A percentile compares a stretch with the other conserved stretches of the same genome.
phyloP scores from a whole-genome alignment of 2,329 filamentous ascomycete genomes.

The Colletotrichum chlorophyti region DNA sequence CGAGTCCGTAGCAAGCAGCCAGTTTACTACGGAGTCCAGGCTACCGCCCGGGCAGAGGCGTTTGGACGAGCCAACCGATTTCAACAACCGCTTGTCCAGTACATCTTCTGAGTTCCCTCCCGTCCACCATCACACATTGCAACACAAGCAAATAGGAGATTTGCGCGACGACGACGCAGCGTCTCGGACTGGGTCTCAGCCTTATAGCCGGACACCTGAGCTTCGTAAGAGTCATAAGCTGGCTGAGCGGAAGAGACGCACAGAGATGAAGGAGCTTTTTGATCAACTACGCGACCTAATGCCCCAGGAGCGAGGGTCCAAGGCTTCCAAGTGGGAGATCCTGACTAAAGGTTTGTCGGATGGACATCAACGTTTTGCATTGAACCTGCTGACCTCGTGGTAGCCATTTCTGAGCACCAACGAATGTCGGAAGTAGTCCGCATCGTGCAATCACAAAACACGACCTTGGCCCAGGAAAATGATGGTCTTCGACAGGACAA shows the following conservation, averaged over 20 bases:
- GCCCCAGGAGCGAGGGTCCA: conserved; percentile 81
- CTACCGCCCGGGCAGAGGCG: conserved; percentile 75
- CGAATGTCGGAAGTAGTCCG: conserved; percentile 58
- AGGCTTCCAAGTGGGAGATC: conserved; percentile 91
- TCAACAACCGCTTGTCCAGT: conserved; percentile 52
- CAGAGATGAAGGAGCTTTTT: conserved; percentile 89
- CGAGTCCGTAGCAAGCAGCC: conserved; percentile 80
- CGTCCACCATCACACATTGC: conserved; percentile 77
- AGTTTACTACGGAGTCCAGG: conserved; percentile 77
- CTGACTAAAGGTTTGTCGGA: conserved; percentile 75
- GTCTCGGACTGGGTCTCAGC: conserved; percentile 64
- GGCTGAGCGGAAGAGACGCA: conserved; percentile 81
- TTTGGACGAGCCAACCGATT: conserved; percentile 67
- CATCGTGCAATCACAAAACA: conserved; percentile 52
- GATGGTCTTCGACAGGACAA: conserved; percentile 58
- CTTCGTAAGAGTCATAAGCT: conserved; percentile 85
- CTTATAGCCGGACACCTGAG: conserved; percentile 84
- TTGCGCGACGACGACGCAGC: conserved; percentile 67
- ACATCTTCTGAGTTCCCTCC: conserved; percentile 62
- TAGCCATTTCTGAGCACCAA: conserved; percentile 69
- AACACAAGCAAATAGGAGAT: conserved; percentile 75
- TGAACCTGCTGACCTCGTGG: conserved; percentile 6
- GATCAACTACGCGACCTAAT: conserved; percentile 80
- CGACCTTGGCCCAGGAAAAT: conserved; percentile 48
- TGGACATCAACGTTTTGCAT: neutral